phyloP scores from a whole-genome alignment of 1,139 yeast genomes.

The Geotrichum restrictum region DNA sequence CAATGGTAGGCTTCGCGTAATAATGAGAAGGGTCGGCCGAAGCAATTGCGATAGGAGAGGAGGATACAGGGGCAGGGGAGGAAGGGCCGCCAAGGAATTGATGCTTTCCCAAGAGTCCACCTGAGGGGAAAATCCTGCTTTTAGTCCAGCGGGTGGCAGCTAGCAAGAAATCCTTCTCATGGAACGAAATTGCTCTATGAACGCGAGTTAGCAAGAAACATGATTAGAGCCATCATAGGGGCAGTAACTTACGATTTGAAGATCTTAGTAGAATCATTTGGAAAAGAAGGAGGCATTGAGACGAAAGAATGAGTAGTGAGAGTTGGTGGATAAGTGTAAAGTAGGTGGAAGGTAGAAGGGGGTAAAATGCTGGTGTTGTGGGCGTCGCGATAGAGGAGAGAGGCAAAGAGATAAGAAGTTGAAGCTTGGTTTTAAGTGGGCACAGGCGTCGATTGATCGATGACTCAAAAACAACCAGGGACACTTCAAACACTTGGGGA shows the following conservation, averaged over 20 bases:
- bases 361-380: too few relatives aligned
- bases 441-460: not conserved
- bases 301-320: too few relatives aligned
- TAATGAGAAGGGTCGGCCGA: constrained; percentile 13
- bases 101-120: not conserved
- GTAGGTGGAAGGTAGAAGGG: too few relatives aligned
- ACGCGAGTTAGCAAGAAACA: constrained; percentile 1
- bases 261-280: constrained; percentile 25
- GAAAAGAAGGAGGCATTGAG: not conserved
- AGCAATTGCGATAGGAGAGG: constrained; percentile 16
- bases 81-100: constrained; percentile 20
- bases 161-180: constrained; percentile 27
- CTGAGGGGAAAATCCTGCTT: constrained; percentile 25
- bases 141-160: constrained; percentile 34
- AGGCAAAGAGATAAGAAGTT: not conserved
- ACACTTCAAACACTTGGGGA: too few relatives aligned
- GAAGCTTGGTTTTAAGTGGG: not conserved
- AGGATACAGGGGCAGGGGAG: constrained; percentile 20
- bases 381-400: not conserved
- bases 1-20: constrained; percentile 20
- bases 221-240: not conserved
- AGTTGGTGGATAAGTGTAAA: too few relatives aligned
- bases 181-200: constrained; percentile 26
- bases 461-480: not conserved
- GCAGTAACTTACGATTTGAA: constrained; percentile 25